These are phyloP conservation scores for Chrysanthemum makinoi DNA, from an alignment of 129 eudicot genomes.

Conservation along the genomic window DNA sequence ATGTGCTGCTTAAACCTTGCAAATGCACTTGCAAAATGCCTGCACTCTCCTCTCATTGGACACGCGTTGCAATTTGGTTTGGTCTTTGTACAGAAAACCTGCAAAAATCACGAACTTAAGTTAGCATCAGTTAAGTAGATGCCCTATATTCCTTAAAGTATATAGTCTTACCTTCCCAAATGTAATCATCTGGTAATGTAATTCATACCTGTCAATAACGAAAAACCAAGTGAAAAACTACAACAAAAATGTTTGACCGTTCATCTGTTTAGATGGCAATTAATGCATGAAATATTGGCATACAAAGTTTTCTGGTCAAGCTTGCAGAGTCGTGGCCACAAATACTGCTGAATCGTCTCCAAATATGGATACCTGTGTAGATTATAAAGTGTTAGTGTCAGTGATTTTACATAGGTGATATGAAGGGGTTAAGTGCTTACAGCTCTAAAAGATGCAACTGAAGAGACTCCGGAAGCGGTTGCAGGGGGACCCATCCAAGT, in stretches of 20 bases:
- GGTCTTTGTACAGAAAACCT: conserved; percentile 96
- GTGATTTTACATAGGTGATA: conserved; percentile 1
- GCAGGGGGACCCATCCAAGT: conserved; percentile 97
- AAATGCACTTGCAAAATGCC: conserved; percentile 84
- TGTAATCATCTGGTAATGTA: conserved; percentile 95
- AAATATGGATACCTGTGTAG: conserved; percentile 63
- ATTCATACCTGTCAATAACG: conserved; percentile 61
- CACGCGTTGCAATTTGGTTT: conserved; percentile 94
- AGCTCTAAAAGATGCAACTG: conserved; percentile 82
- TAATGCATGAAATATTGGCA: conserved; percentile 11
- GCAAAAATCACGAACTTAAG: conserved; percentile 18
- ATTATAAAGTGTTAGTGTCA: conserved; percentile 14
- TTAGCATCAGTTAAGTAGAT: conserved; percentile 3
- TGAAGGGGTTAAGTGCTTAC: conserved; percentile 41
- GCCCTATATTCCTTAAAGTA: conserved; percentile 13
- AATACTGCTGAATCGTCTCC: conserved; percentile 84
- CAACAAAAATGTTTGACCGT: conserved; percentile 5
- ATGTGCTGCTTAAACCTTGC: conserved; percentile 57
- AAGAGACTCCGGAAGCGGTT: conserved; percentile 78
- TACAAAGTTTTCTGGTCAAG: conserved; percentile 93
- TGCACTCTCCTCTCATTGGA: conserved; percentile 93
- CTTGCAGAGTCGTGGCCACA: conserved; percentile 96
- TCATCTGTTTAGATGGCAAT: conserved; percentile 2
- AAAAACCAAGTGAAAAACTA: background rate
- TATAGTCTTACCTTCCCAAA: conserved; percentile 76